Evolutionary conservation across 106 monocot species (phyloP).

Genomic region (Dendrobium catenatum): DNA sequence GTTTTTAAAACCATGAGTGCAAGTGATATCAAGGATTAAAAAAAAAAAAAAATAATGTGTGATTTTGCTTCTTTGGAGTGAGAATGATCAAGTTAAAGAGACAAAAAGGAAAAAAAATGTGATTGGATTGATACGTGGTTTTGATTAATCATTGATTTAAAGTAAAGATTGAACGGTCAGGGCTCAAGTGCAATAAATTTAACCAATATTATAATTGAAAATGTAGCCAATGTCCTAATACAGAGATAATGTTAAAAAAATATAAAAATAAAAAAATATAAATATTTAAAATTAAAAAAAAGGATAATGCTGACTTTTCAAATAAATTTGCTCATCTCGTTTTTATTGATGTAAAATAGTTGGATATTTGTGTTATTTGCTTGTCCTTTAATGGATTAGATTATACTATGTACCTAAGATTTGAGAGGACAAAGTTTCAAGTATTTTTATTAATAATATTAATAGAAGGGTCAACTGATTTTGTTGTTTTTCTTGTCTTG

Average conservation of each 20-base stretch:
- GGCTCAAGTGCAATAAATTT: neutral
- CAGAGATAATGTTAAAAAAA: neutral
- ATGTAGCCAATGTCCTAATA: neutral
- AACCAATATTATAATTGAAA: neutral
- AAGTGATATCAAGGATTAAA: too few relatives aligned
- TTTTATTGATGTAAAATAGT: neutral
- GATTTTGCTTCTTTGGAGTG: neutral
- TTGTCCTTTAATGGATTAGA: neutral
- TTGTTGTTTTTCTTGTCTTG: neutral
- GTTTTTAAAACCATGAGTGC: too few relatives aligned
- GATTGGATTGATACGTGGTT: neutral
- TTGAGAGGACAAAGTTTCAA: neutral
- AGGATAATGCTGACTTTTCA: neutral
- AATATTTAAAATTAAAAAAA: too few relatives aligned
- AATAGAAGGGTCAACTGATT: neutral
- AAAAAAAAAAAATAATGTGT: too few relatives aligned
- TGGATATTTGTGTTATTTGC: neutral
- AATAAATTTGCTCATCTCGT: neutral
- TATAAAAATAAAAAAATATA: too few relatives aligned
- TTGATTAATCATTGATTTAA: conserved; percentile 2
- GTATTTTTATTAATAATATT: neutral
- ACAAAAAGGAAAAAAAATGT: neutral
- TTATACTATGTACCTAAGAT: neutral
- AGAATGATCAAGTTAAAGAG: neutral
- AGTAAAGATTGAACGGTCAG: neutral